Evolutionary conservation across 495 filamentous ascomycete species (phyloP), one percentile per base, ranked within the genome.

Genomic region (Penicillium maclennaniae): DNA sequence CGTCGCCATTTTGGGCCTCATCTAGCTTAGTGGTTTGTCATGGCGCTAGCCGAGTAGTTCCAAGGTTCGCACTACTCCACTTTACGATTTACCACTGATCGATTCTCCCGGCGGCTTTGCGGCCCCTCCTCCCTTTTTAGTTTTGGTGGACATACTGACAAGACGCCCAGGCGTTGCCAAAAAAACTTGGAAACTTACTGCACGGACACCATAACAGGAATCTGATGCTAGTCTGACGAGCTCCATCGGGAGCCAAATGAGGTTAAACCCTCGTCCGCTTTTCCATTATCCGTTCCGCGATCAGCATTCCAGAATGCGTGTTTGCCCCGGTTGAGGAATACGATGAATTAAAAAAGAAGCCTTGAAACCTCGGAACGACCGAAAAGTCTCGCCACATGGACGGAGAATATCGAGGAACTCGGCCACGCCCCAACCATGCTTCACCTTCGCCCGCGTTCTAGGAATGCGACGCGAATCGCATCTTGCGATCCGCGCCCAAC

Each of bases 321-420:
- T 10, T 34, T 12, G 31, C 31, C 31, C 31, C 1, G 31, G 3
- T 34, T 14, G 27, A 9, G 39, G 2, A 42, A 42, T 40, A 27
- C 7, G 2, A 27, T 27, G 2, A 21, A 26, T 8, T 15, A 19
- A 37, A 21, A 10, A 10, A 14, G 1, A 34, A 43, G 8, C 28
- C 27, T 16, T 31, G 6, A 31, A 31, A 14, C 31, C 1, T 34
- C n/a, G n/a, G n/a, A n/a, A n/a, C n/a, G n/a, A n/a, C n/a, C 17
- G 19, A 28, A 26, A 27, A 34, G 34, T 45, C 8, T 17, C 7
- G 36, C 48, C 54, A 52, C 54, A 56, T 56, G 54, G 54, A 47
- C 54, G 48, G 54, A 49, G 44, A 40, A 40, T n/a, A 52, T 50
- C 42, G 6, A 26, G 43, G 42, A 47, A 51, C 42, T 15, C 46